These are phyloP conservation scores for Citrullus amarus DNA, from an alignment of 306 rosid genomes.

Conservation along the genomic window DNA sequence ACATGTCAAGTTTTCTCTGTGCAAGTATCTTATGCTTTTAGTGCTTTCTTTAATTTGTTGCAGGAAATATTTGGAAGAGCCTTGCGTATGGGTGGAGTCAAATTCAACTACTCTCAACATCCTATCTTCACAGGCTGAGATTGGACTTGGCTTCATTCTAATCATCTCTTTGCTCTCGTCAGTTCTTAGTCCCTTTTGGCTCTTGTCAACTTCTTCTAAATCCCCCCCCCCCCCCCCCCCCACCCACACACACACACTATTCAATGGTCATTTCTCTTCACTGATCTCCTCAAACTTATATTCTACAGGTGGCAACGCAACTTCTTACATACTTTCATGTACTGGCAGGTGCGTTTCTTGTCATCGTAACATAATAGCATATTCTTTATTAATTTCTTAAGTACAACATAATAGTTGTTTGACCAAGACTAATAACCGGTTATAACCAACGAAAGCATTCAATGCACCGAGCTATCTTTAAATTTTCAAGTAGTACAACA, in stretches of 20 bases:
- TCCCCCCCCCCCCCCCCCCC: not conserved
- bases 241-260: not conserved
- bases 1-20: not conserved
- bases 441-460: too few relatives aligned
- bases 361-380: not conserved
- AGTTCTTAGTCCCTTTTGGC: conserved; percentile 23
- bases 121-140: conserved; percentile 83
- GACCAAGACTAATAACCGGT: too few relatives aligned
- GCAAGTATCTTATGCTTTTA: not conserved
- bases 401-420: too few relatives aligned
- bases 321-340: conserved; percentile 72
- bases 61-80: conserved; percentile 90
- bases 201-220: not conserved
- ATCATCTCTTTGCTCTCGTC: conserved; percentile 75
- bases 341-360: conserved; percentile 73
- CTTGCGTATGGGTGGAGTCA: conserved; percentile 93
- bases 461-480: too few relatives aligned
- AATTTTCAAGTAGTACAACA: too few relatives aligned
- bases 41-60: not conserved
- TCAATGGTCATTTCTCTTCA: not conserved
- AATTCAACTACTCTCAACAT: conserved; percentile 68
- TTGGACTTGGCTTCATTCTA: conserved; percentile 82
- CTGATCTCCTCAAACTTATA: not conserved
- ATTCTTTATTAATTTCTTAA: not conserved
- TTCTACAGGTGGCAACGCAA: conserved; percentile 83